Conservation (phyloP, 108 stramenopile genomes). For the Skeletonema potamos region DNA sequence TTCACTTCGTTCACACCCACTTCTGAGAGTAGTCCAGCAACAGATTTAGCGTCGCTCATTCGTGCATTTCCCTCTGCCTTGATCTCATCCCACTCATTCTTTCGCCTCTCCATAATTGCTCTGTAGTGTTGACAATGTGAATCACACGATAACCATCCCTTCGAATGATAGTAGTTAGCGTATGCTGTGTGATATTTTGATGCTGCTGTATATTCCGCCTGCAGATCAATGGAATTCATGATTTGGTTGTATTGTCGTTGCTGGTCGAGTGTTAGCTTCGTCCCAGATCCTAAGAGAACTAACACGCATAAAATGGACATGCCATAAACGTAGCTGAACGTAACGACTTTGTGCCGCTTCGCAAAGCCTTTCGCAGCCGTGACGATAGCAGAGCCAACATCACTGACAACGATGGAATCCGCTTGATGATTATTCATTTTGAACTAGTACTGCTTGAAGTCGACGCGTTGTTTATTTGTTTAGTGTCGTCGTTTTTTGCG, state of each 20-base stretch:
- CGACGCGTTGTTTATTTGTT: too few relatives aligned
- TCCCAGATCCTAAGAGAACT: conserved; percentile 65
- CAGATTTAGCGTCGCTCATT: conserved; percentile 82
- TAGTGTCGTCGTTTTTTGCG: too few relatives aligned
- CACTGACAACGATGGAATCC: neutral
- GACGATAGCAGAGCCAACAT: neutral
- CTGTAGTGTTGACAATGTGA: conserved; percentile 83
- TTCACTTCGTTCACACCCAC: conserved; percentile 83
- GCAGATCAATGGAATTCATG: conserved; percentile 80
- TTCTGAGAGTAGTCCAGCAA: conserved; percentile 83
- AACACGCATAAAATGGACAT: conserved; percentile 41
- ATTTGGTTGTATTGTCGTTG: conserved; percentile 66
- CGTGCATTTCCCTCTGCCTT: conserved; percentile 78
- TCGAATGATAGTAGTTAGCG: conserved; percentile 64
- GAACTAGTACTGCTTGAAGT: too few relatives aligned
- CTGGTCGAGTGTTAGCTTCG: conserved; percentile 66
- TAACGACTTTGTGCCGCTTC: conserved; percentile 64
- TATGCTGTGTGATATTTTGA: conserved; percentile 57
- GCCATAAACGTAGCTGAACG: conserved; percentile 72
- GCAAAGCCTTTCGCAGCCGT: conserved; percentile 39
- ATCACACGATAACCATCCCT: conserved; percentile 89
- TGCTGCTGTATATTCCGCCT: conserved; percentile 77
- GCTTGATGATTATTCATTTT: neutral
- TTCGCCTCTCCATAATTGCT: conserved; percentile 57
- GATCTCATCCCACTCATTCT: conserved; percentile 61